Conservation (phyloP, 352 stramenopile species). For the Pythium phragmitis region DNA sequence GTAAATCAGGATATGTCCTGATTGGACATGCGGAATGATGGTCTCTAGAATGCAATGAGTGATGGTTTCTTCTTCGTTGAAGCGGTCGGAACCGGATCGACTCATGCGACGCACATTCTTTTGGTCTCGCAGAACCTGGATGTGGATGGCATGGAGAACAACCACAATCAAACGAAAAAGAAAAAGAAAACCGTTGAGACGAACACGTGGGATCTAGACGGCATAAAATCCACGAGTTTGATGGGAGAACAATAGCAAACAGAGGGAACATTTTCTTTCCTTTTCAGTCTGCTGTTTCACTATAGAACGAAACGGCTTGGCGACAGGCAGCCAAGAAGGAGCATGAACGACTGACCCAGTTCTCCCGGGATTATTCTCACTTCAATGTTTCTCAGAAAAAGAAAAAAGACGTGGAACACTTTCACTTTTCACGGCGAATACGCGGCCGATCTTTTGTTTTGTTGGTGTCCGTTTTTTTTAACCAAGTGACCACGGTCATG, state of each 20-base stretch:
- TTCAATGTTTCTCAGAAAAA: no score
- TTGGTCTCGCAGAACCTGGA: neutral
- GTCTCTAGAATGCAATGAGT: slow-evolving; percentile 14
- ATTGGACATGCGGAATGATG: neutral
- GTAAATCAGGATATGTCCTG: slow-evolving; percentile 1
- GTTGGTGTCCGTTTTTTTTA: neutral
- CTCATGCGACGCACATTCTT: slow-evolving; percentile 5
- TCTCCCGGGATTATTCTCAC: no score
- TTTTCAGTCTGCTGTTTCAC: no score
- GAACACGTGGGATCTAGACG: neutral
- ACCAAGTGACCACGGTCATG: neutral
- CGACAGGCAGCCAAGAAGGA: no score
- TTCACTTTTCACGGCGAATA: no score
- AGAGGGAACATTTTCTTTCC: neutral
- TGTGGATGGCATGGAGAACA: slow-evolving; percentile 11
- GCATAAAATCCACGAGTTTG: neutral
- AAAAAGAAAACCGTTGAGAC: slow-evolving; percentile 1
- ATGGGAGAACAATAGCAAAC: slow-evolving; percentile 3
- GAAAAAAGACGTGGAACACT: no score
- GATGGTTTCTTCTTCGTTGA: slow-evolving; percentile 24
- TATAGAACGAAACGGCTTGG: no score
- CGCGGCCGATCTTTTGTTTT: neutral
- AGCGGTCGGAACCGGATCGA: slow-evolving; percentile 12
- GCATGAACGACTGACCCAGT: no score
- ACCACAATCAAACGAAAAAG: slow-evolving; percentile 2